Percentiles rank a stretch among this genome's conserved stretches.
Evolutionary conservation across 305 asterid genomes (phyloP).

Genomic region (Fraxinus albicans): DNA sequence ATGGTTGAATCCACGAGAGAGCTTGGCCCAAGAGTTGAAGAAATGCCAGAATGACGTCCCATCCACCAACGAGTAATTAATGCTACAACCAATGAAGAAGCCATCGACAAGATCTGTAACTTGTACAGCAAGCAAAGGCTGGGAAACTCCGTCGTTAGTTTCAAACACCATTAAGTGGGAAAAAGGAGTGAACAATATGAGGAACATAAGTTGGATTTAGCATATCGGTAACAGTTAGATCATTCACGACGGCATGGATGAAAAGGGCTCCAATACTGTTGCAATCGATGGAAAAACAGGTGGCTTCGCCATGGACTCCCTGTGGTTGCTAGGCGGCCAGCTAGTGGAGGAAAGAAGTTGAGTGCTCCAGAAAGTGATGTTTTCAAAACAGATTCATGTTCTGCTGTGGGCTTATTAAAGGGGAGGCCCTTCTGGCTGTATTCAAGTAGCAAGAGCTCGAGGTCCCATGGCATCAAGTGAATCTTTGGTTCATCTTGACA

Average conservation of each 20-base stretch:
- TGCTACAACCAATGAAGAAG: conserved; percentile 30
- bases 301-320: neutral
- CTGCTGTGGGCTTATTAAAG: conserved; percentile 20
- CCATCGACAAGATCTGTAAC: conserved; percentile 37
- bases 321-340: conserved; percentile 21
- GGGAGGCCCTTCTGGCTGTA: conserved; percentile 36
- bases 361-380: conserved; percentile 27
- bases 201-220: conserved; percentile 19
- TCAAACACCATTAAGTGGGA: conserved; percentile 18
- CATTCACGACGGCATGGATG: conserved; percentile 15
- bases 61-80: conserved; percentile 25
- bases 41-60: conserved; percentile 39
- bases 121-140: conserved; percentile 29
- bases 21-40: conserved; percentile 31
- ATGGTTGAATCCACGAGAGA: conserved; percentile 15
- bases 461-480: conserved; percentile 36
- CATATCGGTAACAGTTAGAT: conserved; percentile 19
- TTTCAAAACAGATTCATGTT: conserved; percentile 18
- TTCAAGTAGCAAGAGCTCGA: conserved; percentile 27
- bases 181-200: conserved; percentile 14
- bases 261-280: conserved; percentile 22
- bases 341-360: conserved; percentile 31
- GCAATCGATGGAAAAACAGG: conserved; percentile 11
- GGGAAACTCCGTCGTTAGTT: conserved; percentile 20
- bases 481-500: neutral